These are phyloP conservation scores for Pisolithus microcarpus DNA, from an alignment of 768 basidiomycete species.

Conservation along the genomic window DNA sequence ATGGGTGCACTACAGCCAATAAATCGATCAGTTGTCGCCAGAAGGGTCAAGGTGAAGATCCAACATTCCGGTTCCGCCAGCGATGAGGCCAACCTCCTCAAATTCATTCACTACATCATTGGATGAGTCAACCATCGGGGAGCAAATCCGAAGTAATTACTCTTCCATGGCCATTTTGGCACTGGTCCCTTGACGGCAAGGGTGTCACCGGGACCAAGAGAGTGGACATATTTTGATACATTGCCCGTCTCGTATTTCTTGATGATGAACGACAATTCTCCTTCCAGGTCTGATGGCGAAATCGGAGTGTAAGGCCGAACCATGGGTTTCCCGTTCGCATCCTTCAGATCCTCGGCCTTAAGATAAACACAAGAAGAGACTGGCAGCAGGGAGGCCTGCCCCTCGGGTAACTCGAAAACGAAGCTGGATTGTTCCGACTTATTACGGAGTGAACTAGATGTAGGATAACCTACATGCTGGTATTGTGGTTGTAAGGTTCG, in stretches of 20 bases:
- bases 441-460: background rate
- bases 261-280: slow-evolving; percentile 73
- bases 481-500: slow-evolving; percentile 91
- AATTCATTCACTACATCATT: slow-evolving; percentile 65
- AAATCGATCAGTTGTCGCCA: slow-evolving; percentile 1
- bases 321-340: slow-evolving; percentile 80
- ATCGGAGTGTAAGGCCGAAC: slow-evolving; percentile 92
- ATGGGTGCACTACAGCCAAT: slow-evolving; percentile 57
- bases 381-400: slow-evolving; percentile 70
- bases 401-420: slow-evolving; percentile 72
- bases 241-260: slow-evolving; percentile 82
- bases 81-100: slow-evolving; percentile 82
- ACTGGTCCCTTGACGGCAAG: slow-evolving; percentile 90
- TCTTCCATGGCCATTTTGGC: slow-evolving; percentile 78
- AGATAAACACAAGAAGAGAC: slow-evolving; percentile 75
- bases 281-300: slow-evolving; percentile 65
- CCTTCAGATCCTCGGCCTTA: slow-evolving; percentile 63
- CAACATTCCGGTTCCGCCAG: slow-evolving; percentile 90
- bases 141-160: slow-evolving; percentile 30
- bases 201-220: slow-evolving; percentile 74
- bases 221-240: slow-evolving; percentile 77
- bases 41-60: slow-evolving; percentile 16
- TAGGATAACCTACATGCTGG: slow-evolving; percentile 49
- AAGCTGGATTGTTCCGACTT: slow-evolving; percentile 39
- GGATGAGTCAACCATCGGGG: background rate